A percentile compares a stretch with the other conserved stretches of the same genome.
phyloP scores from a whole-genome alignment of 805 yeast species.

The Kluyveromyces wickerhamii region DNA sequence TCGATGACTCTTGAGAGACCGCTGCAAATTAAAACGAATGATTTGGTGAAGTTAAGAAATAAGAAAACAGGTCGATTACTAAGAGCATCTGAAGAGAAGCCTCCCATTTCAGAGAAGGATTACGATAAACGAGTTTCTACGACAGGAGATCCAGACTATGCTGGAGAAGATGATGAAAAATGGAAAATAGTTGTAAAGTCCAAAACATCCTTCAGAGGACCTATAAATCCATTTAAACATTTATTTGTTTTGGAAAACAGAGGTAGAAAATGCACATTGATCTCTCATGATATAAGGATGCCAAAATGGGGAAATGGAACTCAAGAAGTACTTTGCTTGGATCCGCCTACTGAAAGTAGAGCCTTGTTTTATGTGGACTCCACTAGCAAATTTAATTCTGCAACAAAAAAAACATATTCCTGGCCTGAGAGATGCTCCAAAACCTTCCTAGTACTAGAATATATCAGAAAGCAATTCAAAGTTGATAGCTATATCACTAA shows the following conservation, averaged over 20 bases:
- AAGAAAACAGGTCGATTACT: conserved; percentile 56
- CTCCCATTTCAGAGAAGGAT: conserved; percentile 87
- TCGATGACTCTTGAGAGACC: conserved; percentile 14
- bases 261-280: conserved; percentile 58
- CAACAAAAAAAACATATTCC: conserved; percentile 8
- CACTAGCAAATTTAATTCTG: conserved; percentile 32
- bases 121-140: conserved; percentile 79
- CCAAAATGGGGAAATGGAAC: conserved; percentile 85
- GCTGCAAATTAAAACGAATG: conserved; percentile 27
- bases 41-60: conserved; percentile 62
- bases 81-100: conserved; percentile 59
- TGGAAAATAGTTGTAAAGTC: conserved; percentile 51
- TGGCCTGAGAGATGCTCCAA: conserved; percentile 19
- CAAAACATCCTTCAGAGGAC: conserved; percentile 23
- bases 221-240: conserved; percentile 21
- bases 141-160: conserved; percentile 51
- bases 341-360: conserved; percentile 57
- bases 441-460: conserved; percentile 13
- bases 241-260: conserved; percentile 61
- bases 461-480: conserved; percentile 7
- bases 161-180: conserved; percentile 61
- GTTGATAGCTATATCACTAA: neutral
- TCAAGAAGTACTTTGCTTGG: conserved; percentile 83
- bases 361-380: conserved; percentile 70
- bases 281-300: conserved; percentile 64